Evolutionary conservation across 805 yeast genomes (phyloP).

Genomic region (Sugiyamaella boreocaroliniensis): DNA sequence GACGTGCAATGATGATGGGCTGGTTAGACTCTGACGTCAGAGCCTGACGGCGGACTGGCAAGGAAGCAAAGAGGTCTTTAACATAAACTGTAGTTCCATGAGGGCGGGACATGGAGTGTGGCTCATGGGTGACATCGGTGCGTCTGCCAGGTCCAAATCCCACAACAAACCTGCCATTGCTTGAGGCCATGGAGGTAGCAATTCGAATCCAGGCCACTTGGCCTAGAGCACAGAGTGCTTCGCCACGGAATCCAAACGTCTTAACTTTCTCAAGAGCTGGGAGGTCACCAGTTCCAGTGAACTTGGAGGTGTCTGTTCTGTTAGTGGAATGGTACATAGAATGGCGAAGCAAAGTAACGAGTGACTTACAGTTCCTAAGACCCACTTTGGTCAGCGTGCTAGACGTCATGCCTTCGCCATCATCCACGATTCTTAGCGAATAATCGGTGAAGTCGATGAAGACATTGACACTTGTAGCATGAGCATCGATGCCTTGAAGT

Average conservation of each 20-base stretch:
- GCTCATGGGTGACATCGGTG: not conserved
- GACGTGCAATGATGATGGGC: too few species aligned
- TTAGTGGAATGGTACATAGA: conserved; percentile 28
- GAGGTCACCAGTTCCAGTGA: conserved; percentile 28
- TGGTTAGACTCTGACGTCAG: not conserved
- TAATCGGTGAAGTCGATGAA: conserved; percentile 7
- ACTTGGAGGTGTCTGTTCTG: conserved; percentile 43
- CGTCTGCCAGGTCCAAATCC: not conserved
- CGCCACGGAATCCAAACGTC: conserved; percentile 38
- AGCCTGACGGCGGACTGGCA: conserved; percentile 22
- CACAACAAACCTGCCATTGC: too few species aligned
- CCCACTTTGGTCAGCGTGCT: not conserved
- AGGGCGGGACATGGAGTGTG: not conserved
- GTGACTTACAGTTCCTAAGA: conserved; percentile 38
- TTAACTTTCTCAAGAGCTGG: not conserved
- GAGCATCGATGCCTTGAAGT: conserved; percentile 18
- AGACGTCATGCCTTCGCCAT: conserved; percentile 53
- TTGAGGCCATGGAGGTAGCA: not conserved
- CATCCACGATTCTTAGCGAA: conserved; percentile 39
- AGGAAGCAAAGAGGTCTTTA: conserved; percentile 17
- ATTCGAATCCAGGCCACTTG: conserved; percentile 35
- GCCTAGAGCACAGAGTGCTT: conserved; percentile 39
- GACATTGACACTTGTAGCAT: conserved; percentile 11
- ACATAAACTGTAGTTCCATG: conserved; percentile 22
- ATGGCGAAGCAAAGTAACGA: too few species aligned